These are phyloP conservation scores for Anastatica hierochuntica DNA, from an alignment of 345 rosid species.

Conservation along the genomic window DNA sequence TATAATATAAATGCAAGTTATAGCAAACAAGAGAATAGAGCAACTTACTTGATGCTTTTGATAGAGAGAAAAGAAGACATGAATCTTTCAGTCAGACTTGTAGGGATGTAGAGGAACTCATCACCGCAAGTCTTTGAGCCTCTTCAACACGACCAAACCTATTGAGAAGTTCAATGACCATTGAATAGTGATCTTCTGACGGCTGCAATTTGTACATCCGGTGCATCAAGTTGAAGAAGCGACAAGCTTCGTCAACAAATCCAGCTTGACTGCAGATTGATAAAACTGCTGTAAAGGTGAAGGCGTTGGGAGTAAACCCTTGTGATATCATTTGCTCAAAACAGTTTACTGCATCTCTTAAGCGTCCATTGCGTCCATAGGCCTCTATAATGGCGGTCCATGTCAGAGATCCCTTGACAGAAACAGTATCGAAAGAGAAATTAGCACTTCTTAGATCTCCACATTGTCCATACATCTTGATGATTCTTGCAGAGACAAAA, in stretches of 20 bases:
- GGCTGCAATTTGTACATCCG: slow-evolving; percentile 34
- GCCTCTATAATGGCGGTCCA: slow-evolving; percentile 86
- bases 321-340: slow-evolving; percentile 49
- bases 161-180: slow-evolving; percentile 36
- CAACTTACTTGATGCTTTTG: slow-evolving; percentile 10
- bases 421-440: slow-evolving; percentile 40
- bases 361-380: slow-evolving; percentile 34
- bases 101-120: slow-evolving; percentile 24
- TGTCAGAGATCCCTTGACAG: slow-evolving; percentile 56
- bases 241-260: slow-evolving; percentile 53
- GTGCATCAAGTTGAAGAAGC: slow-evolving; percentile 43
- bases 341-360: slow-evolving; percentile 40
- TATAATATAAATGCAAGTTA: neutral
- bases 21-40: neutral
- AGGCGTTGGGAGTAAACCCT: slow-evolving; percentile 51
- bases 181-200: slow-evolving; percentile 35
- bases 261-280: slow-evolving; percentile 67
- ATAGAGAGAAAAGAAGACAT: slow-evolving; percentile 7
- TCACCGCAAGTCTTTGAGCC: slow-evolving; percentile 32
- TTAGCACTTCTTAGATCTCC: slow-evolving; percentile 41
- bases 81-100: slow-evolving; percentile 5
- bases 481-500: slow-evolving; percentile 48
- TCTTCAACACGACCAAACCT: slow-evolving; percentile 32
- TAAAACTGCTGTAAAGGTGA: slow-evolving; percentile 54
- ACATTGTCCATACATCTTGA: slow-evolving; percentile 67